Percentiles rank a stretch among this genome's conserved stretches.
phyloP scores from a whole-genome alignment of 1,284 basidiomycete genomes.

The Xanthoconium separans region DNA sequence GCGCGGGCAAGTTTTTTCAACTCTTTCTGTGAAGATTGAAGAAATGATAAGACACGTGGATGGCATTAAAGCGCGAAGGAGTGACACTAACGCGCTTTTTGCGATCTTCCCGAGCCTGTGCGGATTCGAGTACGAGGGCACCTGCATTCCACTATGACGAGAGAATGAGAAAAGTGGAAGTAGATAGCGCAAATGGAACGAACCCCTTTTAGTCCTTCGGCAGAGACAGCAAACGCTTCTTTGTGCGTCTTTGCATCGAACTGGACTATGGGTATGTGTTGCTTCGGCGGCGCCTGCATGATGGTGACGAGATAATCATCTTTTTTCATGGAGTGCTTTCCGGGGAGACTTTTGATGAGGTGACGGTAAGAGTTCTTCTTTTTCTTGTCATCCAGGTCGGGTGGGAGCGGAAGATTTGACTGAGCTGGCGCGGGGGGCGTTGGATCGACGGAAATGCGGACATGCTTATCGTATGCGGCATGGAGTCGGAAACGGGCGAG shows the following conservation, averaged over 20 bases:
- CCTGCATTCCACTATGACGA: constrained; percentile 64
- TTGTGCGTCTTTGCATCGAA: constrained; percentile 67
- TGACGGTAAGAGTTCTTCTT: constrained; percentile 76
- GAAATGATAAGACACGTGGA: constrained; percentile 14
- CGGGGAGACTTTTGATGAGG: constrained; percentile 73
- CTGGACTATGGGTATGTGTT: constrained; percentile 58
- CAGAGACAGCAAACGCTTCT: constrained; percentile 69
- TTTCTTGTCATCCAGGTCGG: constrained; percentile 65
- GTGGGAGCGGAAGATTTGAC: constrained; percentile 40
- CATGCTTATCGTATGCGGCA: constrained; percentile 73
- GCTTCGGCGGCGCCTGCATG: constrained; percentile 70
- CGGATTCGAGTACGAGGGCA: constrained; percentile 62
- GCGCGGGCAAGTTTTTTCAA: constrained; percentile 66
- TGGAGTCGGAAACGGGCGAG: constrained; percentile 65
- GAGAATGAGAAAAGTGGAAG: constrained; percentile 20
- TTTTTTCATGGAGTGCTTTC: constrained; percentile 81
- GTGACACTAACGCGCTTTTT: constrained; percentile 63
- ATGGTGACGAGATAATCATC: constrained; percentile 67
- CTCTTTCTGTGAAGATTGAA: constrained; percentile 55
- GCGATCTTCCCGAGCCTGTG: constrained; percentile 75
- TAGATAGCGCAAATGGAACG: constrained; percentile 33
- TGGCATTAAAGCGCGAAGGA: constrained; percentile 4
- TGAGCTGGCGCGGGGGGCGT: constrained; percentile 31
- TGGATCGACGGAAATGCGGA: constrained; percentile 46
- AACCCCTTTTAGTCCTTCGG: constrained; percentile 75